Evolutionary conservation across 1,284 basidiomycete genomes (phyloP).

Genomic region (Naganishia sp.): DNA sequence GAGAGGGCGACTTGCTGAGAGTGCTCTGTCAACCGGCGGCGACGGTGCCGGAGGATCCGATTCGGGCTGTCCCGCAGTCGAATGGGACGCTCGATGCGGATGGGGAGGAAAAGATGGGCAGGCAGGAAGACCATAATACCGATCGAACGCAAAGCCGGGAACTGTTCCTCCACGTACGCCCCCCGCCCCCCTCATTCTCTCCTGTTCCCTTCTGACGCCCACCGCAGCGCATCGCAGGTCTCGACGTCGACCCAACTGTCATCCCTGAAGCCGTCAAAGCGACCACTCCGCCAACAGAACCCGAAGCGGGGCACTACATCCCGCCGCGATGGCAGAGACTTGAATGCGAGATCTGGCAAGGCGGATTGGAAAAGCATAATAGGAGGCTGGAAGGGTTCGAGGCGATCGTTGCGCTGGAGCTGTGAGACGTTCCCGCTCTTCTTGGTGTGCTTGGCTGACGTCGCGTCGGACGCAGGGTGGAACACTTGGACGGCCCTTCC

Average conservation of each 20-base stretch:
- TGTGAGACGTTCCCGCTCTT: slow-evolving; percentile 60
- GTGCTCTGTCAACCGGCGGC: slow-evolving; percentile 47
- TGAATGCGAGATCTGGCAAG: slow-evolving; percentile 74
- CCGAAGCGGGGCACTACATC: slow-evolving; percentile 14
- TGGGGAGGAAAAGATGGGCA: slow-evolving; percentile 26
- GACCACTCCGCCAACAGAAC: slow-evolving; percentile 36
- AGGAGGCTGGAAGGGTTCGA: slow-evolving; percentile 70
- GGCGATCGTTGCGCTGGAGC: slow-evolving; percentile 82
- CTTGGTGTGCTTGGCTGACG: neutral
- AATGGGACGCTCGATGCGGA: slow-evolving; percentile 33
- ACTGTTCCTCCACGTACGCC: slow-evolving; percentile 48
- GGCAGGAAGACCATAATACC: slow-evolving; percentile 17
- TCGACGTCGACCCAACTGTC: slow-evolving; percentile 48
- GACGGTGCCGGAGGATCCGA: slow-evolving; percentile 47
- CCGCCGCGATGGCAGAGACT: slow-evolving; percentile 71
- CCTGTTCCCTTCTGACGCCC: neutral
- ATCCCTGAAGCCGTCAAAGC: slow-evolving; percentile 45
- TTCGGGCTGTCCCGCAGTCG: slow-evolving; percentile 36
- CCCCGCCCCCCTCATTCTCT: neutral
- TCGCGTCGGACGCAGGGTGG: slow-evolving; percentile 62
- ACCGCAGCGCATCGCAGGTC: slow-evolving; percentile 49
- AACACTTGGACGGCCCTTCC: slow-evolving; percentile 73
- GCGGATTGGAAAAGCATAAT: slow-evolving; percentile 75
- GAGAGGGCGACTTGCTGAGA: slow-evolving; percentile 46
- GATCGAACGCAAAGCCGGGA: slow-evolving; percentile 34